Base-by-base conservation (phyloP, 179 eudicot genomes). In the Gypsophila paniculata region DNA sequence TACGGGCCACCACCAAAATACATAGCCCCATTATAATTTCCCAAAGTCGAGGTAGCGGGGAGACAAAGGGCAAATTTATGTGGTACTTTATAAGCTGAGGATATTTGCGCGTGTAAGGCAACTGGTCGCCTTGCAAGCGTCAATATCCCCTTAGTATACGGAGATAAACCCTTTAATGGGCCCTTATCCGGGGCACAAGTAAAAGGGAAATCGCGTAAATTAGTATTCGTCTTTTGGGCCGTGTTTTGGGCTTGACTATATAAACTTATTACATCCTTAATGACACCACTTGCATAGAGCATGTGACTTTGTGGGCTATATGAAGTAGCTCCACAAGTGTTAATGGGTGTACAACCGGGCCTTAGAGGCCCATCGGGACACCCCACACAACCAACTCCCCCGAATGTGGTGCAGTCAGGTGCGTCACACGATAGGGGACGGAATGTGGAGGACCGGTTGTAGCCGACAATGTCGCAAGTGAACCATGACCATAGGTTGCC, bases 1-100 rank as follows among this genome's bases (percentile, higher is more conserved):
- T 85, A 76, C 29, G 91, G 91, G 49, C 80, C 82, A 0, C 83
- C 82, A 0, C 88, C 87, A 46, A 87, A 79, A 32, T 81, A 83
- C n/a, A 83, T 22, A 2, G 81, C 86, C 22, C 91, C 91, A n/a
- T 70, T 38, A 0, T 18, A 8, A 39, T 68, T 19, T 1, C 74
- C 69, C 1, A 62, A 32, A 0, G 71, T 23, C 8, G 83, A 75
- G 2, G 46, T 69, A 17, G 79, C 36, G 0, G 89, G 77, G 18
- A 87, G 76, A 70, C 87, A 87, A 2, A 87, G 55, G 53, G 87
- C 78, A 52, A 87, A 87, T 61, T 85, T 85, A 19, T 69, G 64
- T 11, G 76, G 76, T n/a, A 76, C 55, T 60, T 80, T 81, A 10
- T 79, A 71, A 0, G 66, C 38, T 1, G 55, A 32, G 3, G 82